Evolutionary conservation across 2,329 filamentous ascomycete species (phyloP).

Genomic region (Colletotrichum kahawae): DNA sequence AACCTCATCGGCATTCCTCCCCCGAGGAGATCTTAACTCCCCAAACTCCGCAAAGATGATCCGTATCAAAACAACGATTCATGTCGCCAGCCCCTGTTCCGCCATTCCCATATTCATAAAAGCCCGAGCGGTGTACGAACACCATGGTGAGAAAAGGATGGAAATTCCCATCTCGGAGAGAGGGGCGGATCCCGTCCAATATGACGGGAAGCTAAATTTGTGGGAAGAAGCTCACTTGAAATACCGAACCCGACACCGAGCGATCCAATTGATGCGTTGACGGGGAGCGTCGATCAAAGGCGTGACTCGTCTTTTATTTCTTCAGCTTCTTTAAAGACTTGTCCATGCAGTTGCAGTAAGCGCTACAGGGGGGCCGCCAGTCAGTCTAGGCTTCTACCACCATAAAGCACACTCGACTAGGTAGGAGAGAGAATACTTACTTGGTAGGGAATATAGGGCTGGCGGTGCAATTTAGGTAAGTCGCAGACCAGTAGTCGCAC

Average conservation of each 20-base stretch:
- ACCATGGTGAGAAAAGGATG: accelerated
- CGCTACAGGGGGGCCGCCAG: neutral
- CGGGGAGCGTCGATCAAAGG: neutral
- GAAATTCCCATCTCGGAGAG: neutral
- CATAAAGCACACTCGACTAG: too few relatives aligned
- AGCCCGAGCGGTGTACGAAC: neutral
- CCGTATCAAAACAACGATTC: neutral
- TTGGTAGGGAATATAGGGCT: too few relatives aligned
- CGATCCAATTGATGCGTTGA: neutral
- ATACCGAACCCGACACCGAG: neutral
- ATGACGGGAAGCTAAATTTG: neutral
- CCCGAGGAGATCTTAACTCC: neutral
- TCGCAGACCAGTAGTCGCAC: too few relatives aligned
- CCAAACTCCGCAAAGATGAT: neutral
- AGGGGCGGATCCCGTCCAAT: neutral
- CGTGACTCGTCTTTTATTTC: neutral
- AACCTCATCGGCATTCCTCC: neutral
- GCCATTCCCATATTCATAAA: neutral
- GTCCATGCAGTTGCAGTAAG: neutral
- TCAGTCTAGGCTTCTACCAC: too few relatives aligned
- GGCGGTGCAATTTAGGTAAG: too few relatives aligned
- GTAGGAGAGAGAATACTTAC: too few relatives aligned
- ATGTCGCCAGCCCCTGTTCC: neutral
- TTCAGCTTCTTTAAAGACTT: too few relatives aligned
- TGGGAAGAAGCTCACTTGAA: neutral